Evolutionary conservation across 176 grass and related monocot genomes (phyloP), one percentile per base, ranked within the genome.

Genomic region (Microstegium vimineum): DNA sequence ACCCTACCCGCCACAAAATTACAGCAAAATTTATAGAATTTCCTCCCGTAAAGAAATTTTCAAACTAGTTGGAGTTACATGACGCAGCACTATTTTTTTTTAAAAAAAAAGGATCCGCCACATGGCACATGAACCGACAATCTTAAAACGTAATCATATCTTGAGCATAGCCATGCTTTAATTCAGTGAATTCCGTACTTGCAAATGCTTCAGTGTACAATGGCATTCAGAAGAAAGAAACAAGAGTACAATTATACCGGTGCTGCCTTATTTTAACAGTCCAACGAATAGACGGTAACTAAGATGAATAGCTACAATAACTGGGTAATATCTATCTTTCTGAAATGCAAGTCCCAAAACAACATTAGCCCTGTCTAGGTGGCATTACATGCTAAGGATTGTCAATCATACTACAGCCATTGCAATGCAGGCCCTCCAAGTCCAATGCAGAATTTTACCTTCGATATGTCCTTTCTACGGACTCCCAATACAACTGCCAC

Each of bases 201-300:
- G 45, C 45, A 47, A 47, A 46, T 15, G 43, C 43, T n/a, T n/a
- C 20, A 9, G 51, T 56, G 52, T 11, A 59, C 52, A 56, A 56
- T 10, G 8, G 20, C 2, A 56, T 4, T 25, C 54, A 25, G 22
- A 25, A 3, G 8, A 54, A 11, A n/a, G n/a, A 2, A 73, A 38
- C 73, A 85, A 73, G 59, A 79, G 15, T 41, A 73, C 67, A 83
- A 8, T 79, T 67, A 78, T 33, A 78, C 26, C 14, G 15, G 20
- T 79, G 75, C 62, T 35, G 18, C 52, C 37, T 90, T 86, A 79
- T 86, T 90, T 83, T 56, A 83, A 86, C 32, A 47, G 69, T 83
- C 14, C 38, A 86, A 90, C 59, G 38, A 90, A 90, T 90, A 75
- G 31, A 41, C 45, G 32, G 2, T 34, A 18, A 71, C 62, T 16